A percentile compares a stretch with the other conserved stretches of the same genome.
phyloP scores from a whole-genome alignment of 768 basidiomycete genomes.

The Suillus weaverae region DNA sequence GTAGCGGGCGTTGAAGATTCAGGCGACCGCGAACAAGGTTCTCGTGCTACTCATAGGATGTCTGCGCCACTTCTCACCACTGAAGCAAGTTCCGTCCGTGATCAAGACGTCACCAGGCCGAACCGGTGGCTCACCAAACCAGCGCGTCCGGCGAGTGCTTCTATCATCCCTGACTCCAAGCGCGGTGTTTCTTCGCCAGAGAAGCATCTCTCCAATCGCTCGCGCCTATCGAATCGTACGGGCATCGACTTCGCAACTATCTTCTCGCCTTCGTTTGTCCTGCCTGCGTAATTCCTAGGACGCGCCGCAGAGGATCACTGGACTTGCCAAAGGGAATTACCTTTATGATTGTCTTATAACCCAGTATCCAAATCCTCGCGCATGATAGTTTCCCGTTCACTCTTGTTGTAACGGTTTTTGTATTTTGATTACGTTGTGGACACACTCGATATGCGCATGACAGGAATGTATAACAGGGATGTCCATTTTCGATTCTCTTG shows the following conservation, averaged over 20 bases:
- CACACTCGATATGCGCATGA: not conserved
- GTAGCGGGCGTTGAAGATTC: not conserved
- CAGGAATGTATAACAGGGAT: not conserved
- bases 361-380: not conserved
- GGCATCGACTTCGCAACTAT: not conserved
- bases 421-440: not conserved
- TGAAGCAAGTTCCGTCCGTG: conserved; percentile 10
- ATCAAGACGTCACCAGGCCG: not conserved
- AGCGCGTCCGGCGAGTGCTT: conserved; percentile 4
- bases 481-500: not conserved
- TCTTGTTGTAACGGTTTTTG: not conserved
- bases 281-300: not conserved
- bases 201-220: not conserved
- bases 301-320: not conserved
- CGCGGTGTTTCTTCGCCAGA: not conserved
- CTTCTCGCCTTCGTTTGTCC: not conserved
- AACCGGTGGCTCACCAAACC: not conserved
- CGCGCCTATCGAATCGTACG: not conserved
- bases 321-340: not conserved
- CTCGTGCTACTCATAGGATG: conserved; percentile 1
- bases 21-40: not conserved
- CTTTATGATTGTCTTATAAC: too few relatives aligned
- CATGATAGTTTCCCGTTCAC: not conserved
- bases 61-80: conserved; percentile 16
- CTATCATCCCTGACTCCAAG: not conserved